Conservation (phyloP, 192 early-diverging fungal genomes). For the Backusella tuberculispora region DNA sequence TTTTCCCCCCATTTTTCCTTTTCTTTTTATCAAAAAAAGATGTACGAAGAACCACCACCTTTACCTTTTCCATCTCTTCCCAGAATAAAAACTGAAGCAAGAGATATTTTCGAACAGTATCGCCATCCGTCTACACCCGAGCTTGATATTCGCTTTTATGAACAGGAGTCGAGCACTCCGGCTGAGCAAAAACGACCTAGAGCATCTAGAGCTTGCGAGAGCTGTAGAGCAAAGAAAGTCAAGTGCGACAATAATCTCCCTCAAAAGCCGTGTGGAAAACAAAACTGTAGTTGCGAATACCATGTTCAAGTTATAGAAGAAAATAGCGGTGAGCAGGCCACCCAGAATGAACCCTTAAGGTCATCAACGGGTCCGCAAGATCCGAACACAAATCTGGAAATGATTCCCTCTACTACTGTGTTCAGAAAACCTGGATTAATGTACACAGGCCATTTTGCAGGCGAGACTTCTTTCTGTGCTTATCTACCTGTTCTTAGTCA, state of each 20-base stretch:
- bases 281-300: background rate
- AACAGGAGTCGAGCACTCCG: background rate
- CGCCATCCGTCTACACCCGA: constrained; percentile 1
- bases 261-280: background rate
- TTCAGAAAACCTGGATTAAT: constrained; percentile 19
- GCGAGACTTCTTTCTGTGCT: constrained; percentile 24
- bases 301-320: constrained; percentile 7
- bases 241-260: constrained; percentile 3
- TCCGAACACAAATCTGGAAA: background rate
- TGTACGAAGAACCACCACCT: constrained; percentile 23
- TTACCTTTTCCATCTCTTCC: constrained; percentile 25
- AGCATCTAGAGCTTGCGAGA: background rate
- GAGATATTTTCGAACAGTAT: background rate
- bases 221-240: background rate
- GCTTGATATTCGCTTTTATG: background rate
- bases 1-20: background rate
- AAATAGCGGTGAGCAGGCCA: background rate
- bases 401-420: constrained; percentile 4
- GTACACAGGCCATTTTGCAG: constrained; percentile 24
- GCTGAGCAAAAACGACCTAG: background rate
- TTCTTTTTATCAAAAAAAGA: constrained; percentile 7
- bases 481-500: background rate
- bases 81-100: constrained; percentile 16
- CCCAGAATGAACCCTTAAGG: background rate
- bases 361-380: background rate